These are phyloP conservation scores for Aotearoamyces nothofagi DNA, from an alignment of 2,329 filamentous ascomycete species.

Conservation along the genomic window DNA sequence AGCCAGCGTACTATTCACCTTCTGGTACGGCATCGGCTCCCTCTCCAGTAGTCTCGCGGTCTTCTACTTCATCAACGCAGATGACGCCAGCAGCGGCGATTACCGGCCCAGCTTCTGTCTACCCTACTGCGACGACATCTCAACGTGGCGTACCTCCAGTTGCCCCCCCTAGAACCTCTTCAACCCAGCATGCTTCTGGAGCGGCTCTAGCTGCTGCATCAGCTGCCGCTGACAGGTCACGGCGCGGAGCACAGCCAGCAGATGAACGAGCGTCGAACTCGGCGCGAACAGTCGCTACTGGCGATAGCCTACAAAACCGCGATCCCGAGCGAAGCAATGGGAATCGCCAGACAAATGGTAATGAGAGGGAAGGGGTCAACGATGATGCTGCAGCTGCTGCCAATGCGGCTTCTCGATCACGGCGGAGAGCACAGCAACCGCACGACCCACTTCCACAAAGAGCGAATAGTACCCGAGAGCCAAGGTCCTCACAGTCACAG, in stretches of 20 bases:
- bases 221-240: constrained; percentile 7
- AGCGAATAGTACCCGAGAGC: constrained; percentile 24
- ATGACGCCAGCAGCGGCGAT: no score
- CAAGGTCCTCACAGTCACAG: constrained; percentile 19
- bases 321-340: constrained; percentile 9
- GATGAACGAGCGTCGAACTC: constrained; percentile 12
- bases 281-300: constrained; percentile 8
- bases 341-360: constrained; percentile 21
- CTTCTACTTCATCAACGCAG: constrained; percentile 17
- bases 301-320: constrained; percentile 5
- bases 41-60: constrained; percentile 8
- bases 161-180: constrained; percentile 70
- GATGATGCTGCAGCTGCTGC: constrained; percentile 19
- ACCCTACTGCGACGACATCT: constrained; percentile 27
- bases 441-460: constrained; percentile 28
- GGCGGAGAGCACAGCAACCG: constrained; percentile 29
- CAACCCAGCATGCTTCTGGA: constrained; percentile 38
- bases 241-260: constrained; percentile 10
- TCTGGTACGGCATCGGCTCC: constrained; percentile 8
- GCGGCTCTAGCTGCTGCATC: constrained; percentile 19
- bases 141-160: constrained; percentile 51
- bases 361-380: constrained; percentile 22
- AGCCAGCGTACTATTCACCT: constrained; percentile 16
- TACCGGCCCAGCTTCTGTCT: constrained; percentile 23
- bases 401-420: constrained; percentile 23